Percentiles rank a stretch among this genome's conserved stretches.
Conservation (phyloP, 2,329 filamentous ascomycete species). For the Calonectria naviculata region DNA sequence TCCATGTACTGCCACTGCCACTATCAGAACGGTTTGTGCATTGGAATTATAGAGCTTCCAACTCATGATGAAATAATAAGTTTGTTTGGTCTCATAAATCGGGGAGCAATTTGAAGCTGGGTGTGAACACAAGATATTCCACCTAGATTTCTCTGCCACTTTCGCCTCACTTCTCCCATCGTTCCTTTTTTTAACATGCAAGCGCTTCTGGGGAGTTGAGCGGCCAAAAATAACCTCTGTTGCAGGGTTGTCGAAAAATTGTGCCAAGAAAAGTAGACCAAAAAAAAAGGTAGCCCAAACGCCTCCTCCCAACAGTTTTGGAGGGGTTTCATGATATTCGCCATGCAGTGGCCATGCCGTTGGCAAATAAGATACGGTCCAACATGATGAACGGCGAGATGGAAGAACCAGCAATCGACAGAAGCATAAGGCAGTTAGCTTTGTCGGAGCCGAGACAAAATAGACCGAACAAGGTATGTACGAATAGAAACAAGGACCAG, state of each 20-base stretch:
- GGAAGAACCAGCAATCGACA: background rate
- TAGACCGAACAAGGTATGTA: background rate
- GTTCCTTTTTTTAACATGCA: background rate
- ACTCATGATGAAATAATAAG: background rate
- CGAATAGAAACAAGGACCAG: conserved; percentile 1
- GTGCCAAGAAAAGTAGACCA: background rate
- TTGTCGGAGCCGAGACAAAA: background rate
- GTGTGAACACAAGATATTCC: conserved; percentile 2
- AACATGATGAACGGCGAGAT: background rate
- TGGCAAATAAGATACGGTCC: background rate
- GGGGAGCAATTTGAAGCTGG: conserved; percentile 6
- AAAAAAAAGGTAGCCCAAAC: conserved; percentile 5
- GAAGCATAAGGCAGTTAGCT: conserved; percentile 1
- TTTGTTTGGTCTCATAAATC: background rate
- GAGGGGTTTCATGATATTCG: background rate
- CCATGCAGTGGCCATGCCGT: background rate
- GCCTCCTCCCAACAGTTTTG: background rate
- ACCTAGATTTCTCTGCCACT: background rate
- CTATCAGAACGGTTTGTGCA: background rate
- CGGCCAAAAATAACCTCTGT: background rate
- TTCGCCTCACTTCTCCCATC: background rate
- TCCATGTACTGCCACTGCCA: background rate
- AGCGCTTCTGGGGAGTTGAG: background rate
- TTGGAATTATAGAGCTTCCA: conserved; percentile 5
- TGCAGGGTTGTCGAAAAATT: background rate